Base-by-base conservation (phyloP, 2,329 filamentous ascomycete genomes). In the Scedosporium apiospermum region DNA sequence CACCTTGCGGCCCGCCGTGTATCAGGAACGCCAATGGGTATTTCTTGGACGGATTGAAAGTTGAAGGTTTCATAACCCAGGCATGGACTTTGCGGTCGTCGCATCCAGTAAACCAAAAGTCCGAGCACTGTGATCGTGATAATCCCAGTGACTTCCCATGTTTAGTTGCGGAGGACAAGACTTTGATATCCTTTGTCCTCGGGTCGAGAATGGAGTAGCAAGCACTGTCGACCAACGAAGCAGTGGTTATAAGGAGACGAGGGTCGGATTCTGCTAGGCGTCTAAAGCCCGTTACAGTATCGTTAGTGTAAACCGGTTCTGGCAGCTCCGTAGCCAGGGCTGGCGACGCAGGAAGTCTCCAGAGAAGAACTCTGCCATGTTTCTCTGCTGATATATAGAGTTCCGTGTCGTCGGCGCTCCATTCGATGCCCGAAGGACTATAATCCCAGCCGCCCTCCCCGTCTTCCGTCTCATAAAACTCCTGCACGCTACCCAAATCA, bases 11-110 rank as follows among this genome's bases (percentile, higher is more conserved):
- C 0, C 91, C 91, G 62, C 91, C 91, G 69, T 96, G 91, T 65
- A 96, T 89, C 51, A 93, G 77, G 70, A 92, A 88, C 1, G 88
- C 85, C 4, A 96, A 78, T 0, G 91, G 91, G 69, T 93, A 96
- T 66, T 84, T 91, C 73, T 91, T 88, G 18, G 74, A 78, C 7
- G 81, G 74, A 69, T 90, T 82, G 70, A 93, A 96, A 68, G 70
- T 64, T 58, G 71, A 86, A 0, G 86, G 89, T 64, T 82, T 85
- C 67, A 91, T 76, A 49, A 77, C 83, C 70, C 88, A 83, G 0
- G 88, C 87, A 67, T 91, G 89, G n/a, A 90, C 82, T 38, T 84
- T 75, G 65, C 88, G 87, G 53, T 78, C 78, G 27, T 81, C 84
- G 4, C 84, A 84, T 66, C 70, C 60, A 46, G 63, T 60, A 27